These are phyloP conservation scores for Trypanosoma scelopori DNA, from an alignment of 208 protist genomes.

Conservation along the genomic window DNA sequence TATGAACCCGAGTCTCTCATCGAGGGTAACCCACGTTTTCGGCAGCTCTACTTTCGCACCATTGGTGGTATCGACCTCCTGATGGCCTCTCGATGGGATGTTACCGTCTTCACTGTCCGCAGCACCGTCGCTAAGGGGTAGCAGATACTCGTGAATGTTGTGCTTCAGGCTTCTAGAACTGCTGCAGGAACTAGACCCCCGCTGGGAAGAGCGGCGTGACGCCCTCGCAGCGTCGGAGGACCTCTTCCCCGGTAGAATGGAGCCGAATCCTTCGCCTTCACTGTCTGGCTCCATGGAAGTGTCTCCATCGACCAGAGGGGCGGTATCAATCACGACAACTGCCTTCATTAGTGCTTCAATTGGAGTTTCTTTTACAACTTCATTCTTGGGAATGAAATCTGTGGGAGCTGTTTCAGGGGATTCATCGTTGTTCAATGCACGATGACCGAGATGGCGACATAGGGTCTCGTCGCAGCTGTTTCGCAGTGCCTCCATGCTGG, in stretches of 20 bases:
- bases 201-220: too few relatives aligned
- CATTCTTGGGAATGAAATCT: not conserved
- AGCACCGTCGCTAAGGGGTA: not conserved
- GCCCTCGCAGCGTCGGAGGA: not conserved
- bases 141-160: conserved; percentile 65
- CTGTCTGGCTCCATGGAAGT: conserved; percentile 70
- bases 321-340: conserved; percentile 52
- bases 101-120: not conserved
- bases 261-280: conserved; percentile 82
- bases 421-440: not conserved
- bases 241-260: conserved; percentile 45
- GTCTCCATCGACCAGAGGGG: conserved; percentile 61
- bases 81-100: not conserved
- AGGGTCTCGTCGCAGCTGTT: conserved; percentile 34
- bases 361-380: conserved; percentile 39
- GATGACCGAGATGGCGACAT: conserved; percentile 5
- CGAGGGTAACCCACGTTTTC: conserved; percentile 46
- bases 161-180: conserved; percentile 39
- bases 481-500: conserved; percentile 63
- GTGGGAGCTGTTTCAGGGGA: not conserved
- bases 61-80: not conserved
- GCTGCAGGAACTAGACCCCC: not conserved
- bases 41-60: conserved; percentile 13
- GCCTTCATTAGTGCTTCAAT: conserved; percentile 33
- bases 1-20: conserved; percentile 33